Conservation (phyloP, 2,329 filamentous ascomycete genomes). For the Paradendryphiella salina region DNA sequence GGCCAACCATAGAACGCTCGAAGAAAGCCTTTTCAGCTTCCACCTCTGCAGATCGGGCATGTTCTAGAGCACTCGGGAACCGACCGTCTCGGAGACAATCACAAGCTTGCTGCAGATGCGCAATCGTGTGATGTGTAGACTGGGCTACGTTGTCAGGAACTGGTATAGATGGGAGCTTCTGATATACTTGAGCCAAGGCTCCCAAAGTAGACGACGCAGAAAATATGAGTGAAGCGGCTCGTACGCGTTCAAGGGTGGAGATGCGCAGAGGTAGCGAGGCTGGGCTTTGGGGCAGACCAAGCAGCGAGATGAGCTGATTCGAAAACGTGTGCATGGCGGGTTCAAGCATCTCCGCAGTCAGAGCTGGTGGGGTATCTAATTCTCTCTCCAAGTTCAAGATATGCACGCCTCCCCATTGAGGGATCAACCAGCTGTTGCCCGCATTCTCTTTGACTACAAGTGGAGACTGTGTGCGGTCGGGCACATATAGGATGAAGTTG, state of each 20-base stretch:
- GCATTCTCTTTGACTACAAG: conserved; percentile 62
- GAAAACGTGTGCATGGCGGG: conserved; percentile 88
- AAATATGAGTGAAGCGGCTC: conserved; percentile 80
- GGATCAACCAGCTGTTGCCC: conserved; percentile 84
- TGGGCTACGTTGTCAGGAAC: conserved; percentile 86
- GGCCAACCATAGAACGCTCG: conserved; percentile 98
- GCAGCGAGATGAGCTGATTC: conserved; percentile 81
- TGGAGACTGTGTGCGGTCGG: conserved; percentile 66
- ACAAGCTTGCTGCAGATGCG: conserved; percentile 77
- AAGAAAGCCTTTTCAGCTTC: conserved; percentile 96
- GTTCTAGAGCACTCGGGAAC: conserved; percentile 69
- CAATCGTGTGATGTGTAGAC: conserved; percentile 78
- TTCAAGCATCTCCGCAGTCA: conserved; percentile 69
- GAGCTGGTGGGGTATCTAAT: conserved; percentile 50
- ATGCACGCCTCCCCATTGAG: conserved; percentile 86
- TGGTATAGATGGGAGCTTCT: conserved; percentile 81
- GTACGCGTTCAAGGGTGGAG: conserved; percentile 81
- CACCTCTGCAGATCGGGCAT: conserved; percentile 81
- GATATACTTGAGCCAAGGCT: conserved; percentile 82
- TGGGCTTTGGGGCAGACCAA: conserved; percentile 80
- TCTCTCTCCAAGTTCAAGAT: conserved; percentile 63
- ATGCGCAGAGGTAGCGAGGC: conserved; percentile 80
- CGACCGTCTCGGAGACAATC: conserved; percentile 64
- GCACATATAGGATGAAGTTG: conserved; percentile 92
- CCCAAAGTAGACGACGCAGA: conserved; percentile 92